Evolutionary conservation across 129 eudicot species (phyloP).

Genomic region (Kitagawia praeruptora): DNA sequence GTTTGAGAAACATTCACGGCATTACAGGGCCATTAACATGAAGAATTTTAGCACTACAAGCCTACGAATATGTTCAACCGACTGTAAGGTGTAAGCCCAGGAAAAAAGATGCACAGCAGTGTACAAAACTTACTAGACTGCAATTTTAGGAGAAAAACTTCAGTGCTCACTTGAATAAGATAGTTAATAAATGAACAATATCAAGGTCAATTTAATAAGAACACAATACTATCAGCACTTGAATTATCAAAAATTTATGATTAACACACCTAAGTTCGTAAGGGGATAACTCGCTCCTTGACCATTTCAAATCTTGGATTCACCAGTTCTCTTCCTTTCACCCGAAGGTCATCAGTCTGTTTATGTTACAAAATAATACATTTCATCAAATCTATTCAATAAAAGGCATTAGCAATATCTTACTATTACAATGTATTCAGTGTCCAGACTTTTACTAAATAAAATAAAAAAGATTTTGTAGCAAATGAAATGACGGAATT

Average conservation of each 20-base stretch:
- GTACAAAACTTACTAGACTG: too few species aligned
- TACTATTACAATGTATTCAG: not conserved
- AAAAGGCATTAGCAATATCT: not conserved
- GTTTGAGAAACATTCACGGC: too few species aligned
- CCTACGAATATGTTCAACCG: too few species aligned
- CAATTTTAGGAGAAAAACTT: too few species aligned
- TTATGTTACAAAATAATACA: not conserved
- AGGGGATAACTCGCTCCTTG: constrained; percentile 49
- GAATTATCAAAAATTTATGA: not conserved
- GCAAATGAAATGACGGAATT: not conserved
- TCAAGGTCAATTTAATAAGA: too few species aligned
- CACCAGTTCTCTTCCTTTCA: constrained; percentile 61
- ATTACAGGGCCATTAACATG: too few species aligned
- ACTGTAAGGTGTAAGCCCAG: too few species aligned
- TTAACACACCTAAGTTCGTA: constrained; percentile 62
- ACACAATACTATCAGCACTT: too few species aligned
- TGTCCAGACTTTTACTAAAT: not conserved
- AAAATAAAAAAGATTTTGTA: not conserved
- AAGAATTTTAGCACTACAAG: too few species aligned
- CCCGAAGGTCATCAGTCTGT: constrained; percentile 62
- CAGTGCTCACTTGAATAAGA: too few species aligned
- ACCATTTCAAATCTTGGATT: constrained; percentile 56
- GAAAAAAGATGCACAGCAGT: too few species aligned
- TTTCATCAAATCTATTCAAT: not conserved
- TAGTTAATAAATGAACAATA: too few species aligned